Percentiles rank a stretch among this genome's conserved stretches.
phyloP scores from a whole-genome alignment of 192 early-diverging fungal genomes.

The Entomortierella chlamydospora region DNA sequence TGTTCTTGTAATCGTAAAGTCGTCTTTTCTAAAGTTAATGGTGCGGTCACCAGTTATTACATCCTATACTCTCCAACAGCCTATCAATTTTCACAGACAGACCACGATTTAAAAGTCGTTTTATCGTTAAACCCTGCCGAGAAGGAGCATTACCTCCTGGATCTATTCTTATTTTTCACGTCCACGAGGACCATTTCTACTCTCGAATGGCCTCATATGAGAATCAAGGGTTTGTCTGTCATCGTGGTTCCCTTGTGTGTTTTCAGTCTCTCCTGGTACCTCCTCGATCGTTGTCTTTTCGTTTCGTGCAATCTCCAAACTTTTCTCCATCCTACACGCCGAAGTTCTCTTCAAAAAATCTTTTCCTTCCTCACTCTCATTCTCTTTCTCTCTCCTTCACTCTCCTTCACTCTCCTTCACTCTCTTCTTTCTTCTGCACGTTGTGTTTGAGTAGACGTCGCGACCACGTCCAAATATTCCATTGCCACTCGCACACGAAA shows the following conservation, averaged over 20 bases:
- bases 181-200: background rate
- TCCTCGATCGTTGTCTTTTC: background rate
- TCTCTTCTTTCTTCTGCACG: background rate
- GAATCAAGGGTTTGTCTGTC: background rate
- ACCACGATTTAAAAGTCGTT: too few species aligned
- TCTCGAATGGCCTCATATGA: background rate
- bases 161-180: background rate
- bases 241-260: background rate
- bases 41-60: too few species aligned
- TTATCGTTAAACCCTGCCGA: too few species aligned
- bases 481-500: too few species aligned
- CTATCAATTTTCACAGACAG: too few species aligned
- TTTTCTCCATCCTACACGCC: too few species aligned
- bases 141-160: background rate
- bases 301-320: background rate
- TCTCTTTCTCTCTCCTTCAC: background rate
- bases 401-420: background rate
- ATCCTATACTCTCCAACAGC: background rate
- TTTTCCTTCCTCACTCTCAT: slow-evolving; percentile 8
- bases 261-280: background rate
- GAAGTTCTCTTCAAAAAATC: too few species aligned
- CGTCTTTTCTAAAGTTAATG: too few species aligned
- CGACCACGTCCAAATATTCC: too few species aligned
- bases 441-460: too few species aligned
- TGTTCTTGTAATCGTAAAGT: background rate